phyloP scores from a whole-genome alignment of 768 basidiomycete genomes.

The Boletus rufocinnamomeus region DNA sequence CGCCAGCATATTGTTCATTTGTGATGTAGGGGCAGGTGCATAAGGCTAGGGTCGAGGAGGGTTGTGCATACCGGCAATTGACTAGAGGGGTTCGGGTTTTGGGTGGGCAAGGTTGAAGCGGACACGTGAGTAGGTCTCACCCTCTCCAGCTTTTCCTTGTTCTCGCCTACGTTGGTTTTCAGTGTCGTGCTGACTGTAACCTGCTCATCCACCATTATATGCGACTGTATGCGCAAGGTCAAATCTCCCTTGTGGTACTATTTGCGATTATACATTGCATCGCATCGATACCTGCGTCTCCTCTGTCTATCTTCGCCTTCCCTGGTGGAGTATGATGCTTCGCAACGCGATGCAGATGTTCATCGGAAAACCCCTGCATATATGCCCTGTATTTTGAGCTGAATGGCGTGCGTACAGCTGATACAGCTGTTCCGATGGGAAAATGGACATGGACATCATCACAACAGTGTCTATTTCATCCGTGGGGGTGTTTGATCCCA shows the following conservation, averaged over 20 bases:
- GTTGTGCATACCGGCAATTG: not conserved
- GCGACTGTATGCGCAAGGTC: not conserved
- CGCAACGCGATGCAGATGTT: no score
- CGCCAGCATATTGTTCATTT: not conserved
- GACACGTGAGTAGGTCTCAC: not conserved
- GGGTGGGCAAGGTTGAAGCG: not conserved
- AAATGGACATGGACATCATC: not conserved
- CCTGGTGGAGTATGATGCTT: not conserved
- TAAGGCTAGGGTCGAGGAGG: no score
- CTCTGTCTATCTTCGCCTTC: no score
- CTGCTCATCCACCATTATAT: not conserved
- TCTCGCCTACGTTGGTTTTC: not conserved
- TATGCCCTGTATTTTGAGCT: not conserved
- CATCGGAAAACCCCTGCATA: not conserved
- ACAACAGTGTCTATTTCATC: not conserved
- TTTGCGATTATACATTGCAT: not conserved
- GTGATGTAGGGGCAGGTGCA: not conserved
- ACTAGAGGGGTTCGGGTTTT: not conserved
- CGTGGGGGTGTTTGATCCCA: not conserved
- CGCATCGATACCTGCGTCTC: no score
- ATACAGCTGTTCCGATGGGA: no score
- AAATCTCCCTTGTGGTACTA: not conserved
- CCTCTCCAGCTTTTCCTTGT: not conserved
- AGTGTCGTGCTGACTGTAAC: not conserved
- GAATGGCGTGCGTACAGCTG: not conserved